A percentile compares a stretch with the other conserved stretches of the same genome.
phyloP scores from a whole-genome alignment of 257 asterid species.

The Echium plantagineum region DNA sequence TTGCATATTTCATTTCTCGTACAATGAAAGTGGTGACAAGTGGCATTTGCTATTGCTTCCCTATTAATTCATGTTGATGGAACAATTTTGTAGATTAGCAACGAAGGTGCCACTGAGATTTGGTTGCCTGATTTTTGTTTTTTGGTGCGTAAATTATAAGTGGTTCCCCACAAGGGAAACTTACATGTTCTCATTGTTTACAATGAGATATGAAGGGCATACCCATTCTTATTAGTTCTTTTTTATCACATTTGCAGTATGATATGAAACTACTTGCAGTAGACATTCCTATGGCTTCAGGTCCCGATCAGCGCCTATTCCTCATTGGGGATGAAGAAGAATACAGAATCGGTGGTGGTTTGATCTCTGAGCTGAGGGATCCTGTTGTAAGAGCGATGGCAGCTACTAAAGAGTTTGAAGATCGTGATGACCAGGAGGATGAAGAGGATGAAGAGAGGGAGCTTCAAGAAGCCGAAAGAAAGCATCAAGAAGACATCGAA shows the following conservation, averaged over 20 bases:
- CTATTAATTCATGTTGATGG: no score
- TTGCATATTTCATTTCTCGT: no score
- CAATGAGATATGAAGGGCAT: not conserved
- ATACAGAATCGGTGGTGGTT: conserved; percentile 78
- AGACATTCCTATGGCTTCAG: conserved; percentile 69
- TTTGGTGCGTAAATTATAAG: not conserved
- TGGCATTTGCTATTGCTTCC: no score
- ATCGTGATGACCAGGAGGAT: conserved; percentile 71
- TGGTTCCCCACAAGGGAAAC: not conserved
- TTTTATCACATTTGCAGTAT: conserved; percentile 41
- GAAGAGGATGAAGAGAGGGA: conserved; percentile 76
- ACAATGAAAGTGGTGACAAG: no score
- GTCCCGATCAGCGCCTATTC: conserved; percentile 88
- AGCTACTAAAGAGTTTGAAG: conserved; percentile 88
- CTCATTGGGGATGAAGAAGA: conserved; percentile 91
- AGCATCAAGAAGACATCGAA: conserved; percentile 50
- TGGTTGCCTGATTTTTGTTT: no score
- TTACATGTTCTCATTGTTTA: not conserved
- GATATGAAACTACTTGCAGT: conserved; percentile 87
- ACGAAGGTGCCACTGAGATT: no score
- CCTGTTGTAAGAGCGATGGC: conserved; percentile 94
- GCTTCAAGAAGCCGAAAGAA: conserved; percentile 65
- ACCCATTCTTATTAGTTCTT: not conserved
- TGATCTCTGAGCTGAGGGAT: conserved; percentile 83
- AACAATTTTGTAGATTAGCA: no score